Percentiles rank a stretch among this genome's conserved stretches.
Conservation (phyloP, 441 rosid genomes). For the Populus hybrid region DNA sequence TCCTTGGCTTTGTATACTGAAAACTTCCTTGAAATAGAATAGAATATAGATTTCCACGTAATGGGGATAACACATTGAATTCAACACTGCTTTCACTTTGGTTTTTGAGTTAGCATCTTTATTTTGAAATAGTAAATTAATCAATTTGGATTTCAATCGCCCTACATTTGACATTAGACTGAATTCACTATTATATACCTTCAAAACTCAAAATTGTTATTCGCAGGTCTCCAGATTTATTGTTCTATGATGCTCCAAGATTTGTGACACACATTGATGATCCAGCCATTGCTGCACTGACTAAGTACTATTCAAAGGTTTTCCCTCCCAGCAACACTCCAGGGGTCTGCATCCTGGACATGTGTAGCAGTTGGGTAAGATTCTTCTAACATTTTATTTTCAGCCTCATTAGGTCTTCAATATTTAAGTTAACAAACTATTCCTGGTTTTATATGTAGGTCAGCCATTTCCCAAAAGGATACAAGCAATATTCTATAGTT, state of each 20-base stretch:
- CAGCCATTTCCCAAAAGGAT: constrained; percentile 88
- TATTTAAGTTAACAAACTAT: not conserved
- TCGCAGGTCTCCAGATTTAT: constrained; percentile 66
- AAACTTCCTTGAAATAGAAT: not conserved
- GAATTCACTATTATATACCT: not conserved
- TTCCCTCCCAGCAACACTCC: constrained; percentile 77
- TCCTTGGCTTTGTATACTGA: too few relatives aligned
- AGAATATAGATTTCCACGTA: too few relatives aligned
- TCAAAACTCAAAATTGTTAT: constrained; percentile 1
- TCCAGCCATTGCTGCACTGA: constrained; percentile 78
- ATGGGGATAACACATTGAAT: too few relatives aligned
- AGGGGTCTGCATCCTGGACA: constrained; percentile 77
- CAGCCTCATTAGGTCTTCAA: not conserved
- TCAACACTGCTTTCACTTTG: too few relatives aligned
- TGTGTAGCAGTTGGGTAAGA: constrained; percentile 98
- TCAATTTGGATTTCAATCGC: not conserved
- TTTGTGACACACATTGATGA: constrained; percentile 90
- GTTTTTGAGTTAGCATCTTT: not conserved
- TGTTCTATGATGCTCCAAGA: constrained; percentile 75
- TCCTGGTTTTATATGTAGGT: constrained; percentile 43
- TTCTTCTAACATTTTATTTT: constrained; percentile 7
- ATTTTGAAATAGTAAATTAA: not conserved
- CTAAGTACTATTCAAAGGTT: constrained; percentile 69
- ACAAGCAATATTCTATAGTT: constrained; percentile 70
- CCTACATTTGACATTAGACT: not conserved